A percentile compares a stretch with the other conserved stretches of the same genome.
Conservation (phyloP, 331 rosid species). For the Quercus phellos region DNA sequence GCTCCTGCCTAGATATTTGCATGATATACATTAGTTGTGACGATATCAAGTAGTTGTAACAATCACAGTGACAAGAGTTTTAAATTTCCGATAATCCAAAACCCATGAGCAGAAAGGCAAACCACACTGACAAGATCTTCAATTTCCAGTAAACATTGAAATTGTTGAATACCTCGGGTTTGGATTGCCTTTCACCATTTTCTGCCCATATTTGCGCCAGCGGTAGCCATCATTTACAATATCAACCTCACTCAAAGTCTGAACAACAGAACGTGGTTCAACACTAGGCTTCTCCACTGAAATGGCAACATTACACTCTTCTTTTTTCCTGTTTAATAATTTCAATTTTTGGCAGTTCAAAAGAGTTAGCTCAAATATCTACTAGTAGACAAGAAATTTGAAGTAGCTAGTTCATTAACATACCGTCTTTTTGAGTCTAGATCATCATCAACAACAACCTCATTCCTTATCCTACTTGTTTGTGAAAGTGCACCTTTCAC, state of each 20-base stretch:
- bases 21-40: background rate
- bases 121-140: background rate
- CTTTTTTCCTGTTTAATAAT: conserved; percentile 56
- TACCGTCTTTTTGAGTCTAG: conserved; percentile 74
- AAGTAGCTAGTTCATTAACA: conserved; percentile 27
- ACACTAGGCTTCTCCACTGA: conserved; percentile 42
- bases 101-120: conserved; percentile 6
- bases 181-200: conserved; percentile 77
- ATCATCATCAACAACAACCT: conserved; percentile 32
- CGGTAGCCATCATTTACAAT: conserved; percentile 81
- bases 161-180: conserved; percentile 68
- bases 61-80: background rate
- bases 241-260: conserved; percentile 75
- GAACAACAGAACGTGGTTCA: conserved; percentile 61
- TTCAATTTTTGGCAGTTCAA: conserved; percentile 12
- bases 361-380: conserved; percentile 24
- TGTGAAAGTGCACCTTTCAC: conserved; percentile 36
- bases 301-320: conserved; percentile 22
- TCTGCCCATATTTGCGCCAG: conserved; percentile 99
- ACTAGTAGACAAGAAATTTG: conserved; percentile 2
- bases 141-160: conserved; percentile 17
- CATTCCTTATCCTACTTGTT: conserved; percentile 32
- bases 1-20: too few species aligned
- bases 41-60: background rate
- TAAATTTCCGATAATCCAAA: background rate